Evolutionary conservation across 305 asterid species (phyloP).

Genomic region (Ilex paraguariensis): DNA sequence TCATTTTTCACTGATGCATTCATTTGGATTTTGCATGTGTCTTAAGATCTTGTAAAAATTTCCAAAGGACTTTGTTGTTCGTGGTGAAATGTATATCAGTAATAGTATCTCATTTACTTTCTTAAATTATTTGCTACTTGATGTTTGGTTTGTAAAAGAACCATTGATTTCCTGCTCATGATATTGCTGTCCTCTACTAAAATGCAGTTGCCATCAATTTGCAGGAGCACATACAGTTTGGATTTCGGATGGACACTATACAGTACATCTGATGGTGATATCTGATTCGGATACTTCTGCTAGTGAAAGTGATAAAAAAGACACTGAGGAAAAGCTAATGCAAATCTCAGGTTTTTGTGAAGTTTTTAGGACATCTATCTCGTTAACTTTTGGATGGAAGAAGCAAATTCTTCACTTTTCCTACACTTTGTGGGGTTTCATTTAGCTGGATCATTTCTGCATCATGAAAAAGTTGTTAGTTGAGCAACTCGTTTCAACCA

Average conservation of each 20-base stretch:
- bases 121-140: background rate
- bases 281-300: constrained; percentile 44
- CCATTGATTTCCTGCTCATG: background rate
- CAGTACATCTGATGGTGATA: constrained; percentile 49
- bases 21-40: background rate
- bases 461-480: too few species aligned
- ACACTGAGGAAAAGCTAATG: constrained; percentile 26
- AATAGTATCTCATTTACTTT: too few species aligned
- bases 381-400: background rate
- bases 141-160: background rate
- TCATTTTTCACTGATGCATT: background rate
- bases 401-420: too few species aligned
- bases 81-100: background rate
- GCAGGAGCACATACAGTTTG: constrained; percentile 67
- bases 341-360: constrained; percentile 51
- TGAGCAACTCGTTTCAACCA: too few species aligned
- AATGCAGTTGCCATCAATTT: constrained; percentile 17
- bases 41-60: background rate
- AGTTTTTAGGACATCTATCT: background rate
- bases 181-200: constrained; percentile 11
- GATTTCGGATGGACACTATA: constrained; percentile 78
- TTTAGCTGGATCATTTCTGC: too few species aligned
- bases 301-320: constrained; percentile 36
- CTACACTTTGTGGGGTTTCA: too few species aligned
- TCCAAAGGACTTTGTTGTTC: background rate